Conservation (phyloP, 179 eudicot genomes). For the Beta lomatogona region DNA sequence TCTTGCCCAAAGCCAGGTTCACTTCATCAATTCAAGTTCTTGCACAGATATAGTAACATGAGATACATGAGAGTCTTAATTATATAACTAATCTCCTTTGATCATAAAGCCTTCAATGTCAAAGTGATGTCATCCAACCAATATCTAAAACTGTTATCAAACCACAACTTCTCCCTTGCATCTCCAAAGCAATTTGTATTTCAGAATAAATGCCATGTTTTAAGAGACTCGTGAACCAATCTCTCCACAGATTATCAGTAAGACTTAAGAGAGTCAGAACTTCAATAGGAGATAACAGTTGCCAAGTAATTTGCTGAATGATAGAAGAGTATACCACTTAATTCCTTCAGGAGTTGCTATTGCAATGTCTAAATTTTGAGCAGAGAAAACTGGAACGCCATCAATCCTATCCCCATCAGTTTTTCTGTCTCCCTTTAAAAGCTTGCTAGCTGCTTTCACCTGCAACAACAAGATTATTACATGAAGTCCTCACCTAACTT, state of each 20-base stretch:
- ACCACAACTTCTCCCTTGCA: not conserved
- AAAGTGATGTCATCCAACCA: not conserved
- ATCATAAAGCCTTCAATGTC: not conserved
- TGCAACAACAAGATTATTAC: constrained; percentile 32
- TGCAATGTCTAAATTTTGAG: constrained; percentile 89
- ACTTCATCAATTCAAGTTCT: not conserved
- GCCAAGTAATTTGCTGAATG: not conserved
- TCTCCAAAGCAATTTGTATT: not conserved
- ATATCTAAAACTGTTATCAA: not conserved
- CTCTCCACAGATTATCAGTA: not conserved
- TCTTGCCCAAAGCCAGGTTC: not conserved
- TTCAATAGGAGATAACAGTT: not conserved
- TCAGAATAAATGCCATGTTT: not conserved
- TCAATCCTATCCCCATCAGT: constrained; percentile 52
- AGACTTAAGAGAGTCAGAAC: not conserved
- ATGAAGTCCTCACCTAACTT: not conserved
- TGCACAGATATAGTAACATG: not conserved
- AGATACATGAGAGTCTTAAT: not conserved
- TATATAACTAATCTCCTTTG: not conserved
- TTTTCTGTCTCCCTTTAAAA: constrained; percentile 57
- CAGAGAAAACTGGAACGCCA: constrained; percentile 95
- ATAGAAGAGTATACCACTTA: constrained; percentile 59
- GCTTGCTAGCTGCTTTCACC: constrained; percentile 92
- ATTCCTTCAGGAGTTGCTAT: constrained; percentile 89
- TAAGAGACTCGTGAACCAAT: not conserved